Percentiles rank a stretch among this genome's conserved stretches.
Evolutionary conservation across 371 early-diverging fungal genomes (phyloP).

Genomic region (Lichtheimia hyalospora): DNA sequence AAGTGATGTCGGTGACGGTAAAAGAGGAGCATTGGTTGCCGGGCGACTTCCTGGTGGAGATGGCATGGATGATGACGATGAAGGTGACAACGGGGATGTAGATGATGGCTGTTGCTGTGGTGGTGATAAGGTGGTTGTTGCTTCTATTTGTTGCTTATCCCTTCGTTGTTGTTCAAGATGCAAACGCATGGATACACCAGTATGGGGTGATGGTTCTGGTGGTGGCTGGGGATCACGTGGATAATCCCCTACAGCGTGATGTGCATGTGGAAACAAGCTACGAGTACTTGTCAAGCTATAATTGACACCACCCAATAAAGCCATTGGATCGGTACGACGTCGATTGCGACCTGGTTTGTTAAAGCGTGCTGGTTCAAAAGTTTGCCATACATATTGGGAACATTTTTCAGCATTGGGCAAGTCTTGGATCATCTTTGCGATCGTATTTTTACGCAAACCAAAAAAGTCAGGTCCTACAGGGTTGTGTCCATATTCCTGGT

Average conservation of each 20-base stretch:
- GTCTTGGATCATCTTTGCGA: constrained; percentile 90
- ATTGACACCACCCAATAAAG: constrained; percentile 41
- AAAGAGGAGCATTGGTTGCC: not conserved
- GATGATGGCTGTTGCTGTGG: not conserved
- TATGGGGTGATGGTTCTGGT: constrained; percentile 9
- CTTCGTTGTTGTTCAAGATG: constrained; percentile 1
- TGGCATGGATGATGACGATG: not conserved
- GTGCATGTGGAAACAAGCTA: constrained; percentile 7
- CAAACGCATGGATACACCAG: constrained; percentile 9
- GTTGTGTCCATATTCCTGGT: constrained; percentile 78
- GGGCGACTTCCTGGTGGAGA: not conserved
- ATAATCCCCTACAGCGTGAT: constrained; percentile 13
- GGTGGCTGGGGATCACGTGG: constrained; percentile 10
- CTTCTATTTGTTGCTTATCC: not conserved
- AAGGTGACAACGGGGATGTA: not conserved
- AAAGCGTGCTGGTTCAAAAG: constrained; percentile 54
- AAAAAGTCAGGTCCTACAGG: constrained; percentile 93
- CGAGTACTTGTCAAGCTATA: constrained; percentile 39
- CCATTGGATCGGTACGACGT: constrained; percentile 37
- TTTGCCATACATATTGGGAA: constrained; percentile 74
- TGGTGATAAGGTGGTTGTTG: not conserved
- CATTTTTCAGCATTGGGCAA: constrained; percentile 80
- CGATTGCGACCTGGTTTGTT: constrained; percentile 47
- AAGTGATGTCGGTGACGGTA: not conserved
- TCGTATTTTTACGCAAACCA: constrained; percentile 86